Conservation (phyloP, 371 early-diverging fungal species). For the Smittium culicis region DNA sequence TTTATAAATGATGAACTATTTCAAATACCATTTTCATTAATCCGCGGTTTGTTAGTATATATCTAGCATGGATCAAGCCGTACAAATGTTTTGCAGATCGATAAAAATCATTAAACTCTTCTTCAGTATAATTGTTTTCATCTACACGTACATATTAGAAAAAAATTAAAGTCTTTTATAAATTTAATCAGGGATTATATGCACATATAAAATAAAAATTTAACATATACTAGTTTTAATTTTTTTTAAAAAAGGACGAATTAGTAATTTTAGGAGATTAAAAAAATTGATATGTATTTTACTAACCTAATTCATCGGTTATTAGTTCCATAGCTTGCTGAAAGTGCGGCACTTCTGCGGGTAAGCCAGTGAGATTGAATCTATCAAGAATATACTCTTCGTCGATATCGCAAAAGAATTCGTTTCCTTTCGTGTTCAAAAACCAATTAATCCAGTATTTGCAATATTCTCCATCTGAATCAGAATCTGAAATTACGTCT, state of each 20-base stretch:
- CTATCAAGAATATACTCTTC: constrained; percentile 90
- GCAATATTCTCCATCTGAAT: constrained; percentile 31
- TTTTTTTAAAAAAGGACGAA: too few relatives aligned
- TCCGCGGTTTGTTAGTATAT: constrained; percentile 74
- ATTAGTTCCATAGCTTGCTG: constrained; percentile 86
- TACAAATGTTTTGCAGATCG: constrained; percentile 74
- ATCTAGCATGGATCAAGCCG: constrained; percentile 87
- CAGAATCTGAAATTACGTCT: constrained; percentile 15
- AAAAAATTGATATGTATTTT: constrained; percentile 11
- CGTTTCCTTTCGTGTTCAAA: constrained; percentile 65
- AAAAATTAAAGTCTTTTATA: background rate
- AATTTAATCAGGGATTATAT: background rate
- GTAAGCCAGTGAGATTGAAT: constrained; percentile 91
- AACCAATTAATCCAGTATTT: constrained; percentile 79
- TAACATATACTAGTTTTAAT: too few relatives aligned
- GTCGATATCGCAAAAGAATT: constrained; percentile 88
- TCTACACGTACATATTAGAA: background rate
- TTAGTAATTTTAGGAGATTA: too few relatives aligned
- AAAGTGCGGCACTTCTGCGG: constrained; percentile 57
- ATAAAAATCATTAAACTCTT: constrained; percentile 34
- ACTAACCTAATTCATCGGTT: constrained; percentile 64
- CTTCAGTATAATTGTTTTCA: constrained; percentile 9
- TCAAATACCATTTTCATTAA: constrained; percentile 58
- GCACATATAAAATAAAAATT: too few relatives aligned
- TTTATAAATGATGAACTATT: too few relatives aligned